phyloP scores from a whole-genome alignment of 768 basidiomycete species.

The Clitopilus hobsonii region DNA sequence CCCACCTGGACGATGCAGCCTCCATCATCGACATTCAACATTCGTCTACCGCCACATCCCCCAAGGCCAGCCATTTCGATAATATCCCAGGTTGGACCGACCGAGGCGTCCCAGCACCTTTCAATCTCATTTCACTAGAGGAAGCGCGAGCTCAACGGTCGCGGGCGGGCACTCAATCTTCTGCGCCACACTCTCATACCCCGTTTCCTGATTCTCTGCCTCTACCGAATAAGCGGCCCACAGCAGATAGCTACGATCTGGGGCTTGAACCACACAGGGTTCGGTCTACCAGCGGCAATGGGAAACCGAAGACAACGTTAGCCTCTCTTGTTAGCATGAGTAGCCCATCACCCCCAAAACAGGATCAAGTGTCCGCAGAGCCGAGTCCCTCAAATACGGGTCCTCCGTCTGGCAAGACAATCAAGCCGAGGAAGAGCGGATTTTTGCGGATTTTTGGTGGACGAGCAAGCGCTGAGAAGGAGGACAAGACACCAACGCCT shows the following conservation, averaged over 20 bases:
- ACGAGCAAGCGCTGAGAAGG: constrained; percentile 41
- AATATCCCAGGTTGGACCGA: constrained; percentile 50
- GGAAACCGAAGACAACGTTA: constrained; percentile 39
- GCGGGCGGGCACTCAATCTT: constrained; percentile 36
- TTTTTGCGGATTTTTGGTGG: constrained; percentile 76
- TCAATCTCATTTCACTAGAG: constrained; percentile 70
- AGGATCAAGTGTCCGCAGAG: neutral
- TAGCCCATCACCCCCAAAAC: neutral
- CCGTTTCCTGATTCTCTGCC: neutral
- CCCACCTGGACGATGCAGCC: constrained; percentile 16
- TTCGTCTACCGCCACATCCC: constrained; percentile 11
- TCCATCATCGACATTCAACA: constrained; percentile 21
- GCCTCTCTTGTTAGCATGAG: neutral
- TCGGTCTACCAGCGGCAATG: constrained; percentile 60
- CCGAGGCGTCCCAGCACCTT: constrained; percentile 39
- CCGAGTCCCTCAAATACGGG: constrained; percentile 7
- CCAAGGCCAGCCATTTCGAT: constrained; percentile 21
- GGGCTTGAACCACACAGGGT: constrained; percentile 23
- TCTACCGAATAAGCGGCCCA: neutral
- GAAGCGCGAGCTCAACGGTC: constrained; percentile 73
- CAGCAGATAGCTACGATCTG: neutral
- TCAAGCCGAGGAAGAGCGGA: constrained; percentile 78
- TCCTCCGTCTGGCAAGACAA: constrained; percentile 32
- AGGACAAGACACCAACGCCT: constrained; percentile 41
- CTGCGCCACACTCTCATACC: constrained; percentile 13